Evolutionary conservation across 768 basidiomycete genomes (phyloP), one percentile per base, ranked within the genome.

Genomic region (Tubosaeta sp.): DNA sequence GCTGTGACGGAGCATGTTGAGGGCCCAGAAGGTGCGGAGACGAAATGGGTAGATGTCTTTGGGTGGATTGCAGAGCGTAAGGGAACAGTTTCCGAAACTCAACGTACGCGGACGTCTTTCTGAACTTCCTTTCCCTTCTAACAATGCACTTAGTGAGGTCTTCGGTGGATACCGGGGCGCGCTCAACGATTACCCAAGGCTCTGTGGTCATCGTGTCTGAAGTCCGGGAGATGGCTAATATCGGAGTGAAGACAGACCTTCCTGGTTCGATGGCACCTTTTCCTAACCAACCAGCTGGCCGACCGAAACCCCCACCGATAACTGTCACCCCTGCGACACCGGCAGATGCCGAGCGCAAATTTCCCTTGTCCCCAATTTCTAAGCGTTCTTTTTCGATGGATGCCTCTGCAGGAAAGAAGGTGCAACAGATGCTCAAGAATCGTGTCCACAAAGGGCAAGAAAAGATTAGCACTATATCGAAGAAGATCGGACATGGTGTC

Each of bases 31-130:
- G 81, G 83, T 35, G 94, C 93, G 0, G 84, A 87, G 54, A 70
- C 73, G 16, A 84, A 82, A 50, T 94, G 92, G 81, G 73, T 92
- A 14, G 90, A 92, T 24, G 77, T 92, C 8, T 95, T 94, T 66
- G 72, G 79, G 5, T 96, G 89, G 87, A 84, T 93, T 61, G 84
- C 92, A 0, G 85, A 84, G 50, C 73, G 75, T 58, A 76, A 72
- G 22, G 75, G 73, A 32, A 59, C 59, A 0, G 49, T 47, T 25
- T 57, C 64, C 10, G 67, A 68, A 30, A 55, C 53, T 22, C 66
- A 62, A 14, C 25, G 67, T 69, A 48, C 43, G 68, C 51, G 42
- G 11, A 36, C 30, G n/a, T n/a, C 22, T 36, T 21, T 41, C 10
- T 8, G 14, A 22, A 44, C 11, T 16, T 29, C 35, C 19, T 8